Conservation (phyloP, 805 yeast genomes). For the Teunomyces funiuensis region DNA sequence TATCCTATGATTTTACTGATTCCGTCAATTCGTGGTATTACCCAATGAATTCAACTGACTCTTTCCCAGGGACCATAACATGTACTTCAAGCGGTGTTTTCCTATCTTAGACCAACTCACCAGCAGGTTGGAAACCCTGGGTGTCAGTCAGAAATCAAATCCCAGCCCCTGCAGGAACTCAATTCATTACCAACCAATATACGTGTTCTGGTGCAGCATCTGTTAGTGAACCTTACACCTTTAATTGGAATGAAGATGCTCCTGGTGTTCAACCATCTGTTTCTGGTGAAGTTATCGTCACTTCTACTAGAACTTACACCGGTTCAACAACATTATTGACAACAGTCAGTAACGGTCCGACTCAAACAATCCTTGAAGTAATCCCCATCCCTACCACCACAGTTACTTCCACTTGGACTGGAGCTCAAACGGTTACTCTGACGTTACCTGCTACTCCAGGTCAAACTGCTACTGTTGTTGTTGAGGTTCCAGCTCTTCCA, state of each 20-base stretch:
- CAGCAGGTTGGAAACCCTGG: not conserved
- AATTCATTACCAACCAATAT: not conserved
- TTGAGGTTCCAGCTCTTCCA: slow-evolving; percentile 5
- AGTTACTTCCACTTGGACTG: slow-evolving; percentile 6
- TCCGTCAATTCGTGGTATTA: not conserved
- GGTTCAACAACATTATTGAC: not conserved
- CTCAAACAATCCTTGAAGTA: slow-evolving; percentile 7
- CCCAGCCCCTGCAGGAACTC: not conserved
- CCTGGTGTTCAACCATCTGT: too few species aligned
- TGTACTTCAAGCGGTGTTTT: not conserved
- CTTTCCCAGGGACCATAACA: not conserved
- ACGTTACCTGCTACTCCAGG: not conserved
- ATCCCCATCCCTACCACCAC: slow-evolving; percentile 7
- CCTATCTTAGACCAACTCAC: not conserved
- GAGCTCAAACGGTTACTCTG: not conserved
- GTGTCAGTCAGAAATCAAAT: too few species aligned
- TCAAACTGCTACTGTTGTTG: slow-evolving; percentile 4
- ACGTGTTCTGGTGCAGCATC: too few species aligned
- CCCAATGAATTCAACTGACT: not conserved
- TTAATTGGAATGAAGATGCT: too few species aligned
- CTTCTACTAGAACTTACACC: not conserved
- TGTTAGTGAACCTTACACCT: too few species aligned
- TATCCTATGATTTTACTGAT: not conserved
- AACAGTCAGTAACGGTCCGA: not conserved
- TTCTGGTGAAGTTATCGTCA: not conserved